phyloP scores from a whole-genome alignment of 106 monocot species.

The Dendrobium huoshanense region DNA sequence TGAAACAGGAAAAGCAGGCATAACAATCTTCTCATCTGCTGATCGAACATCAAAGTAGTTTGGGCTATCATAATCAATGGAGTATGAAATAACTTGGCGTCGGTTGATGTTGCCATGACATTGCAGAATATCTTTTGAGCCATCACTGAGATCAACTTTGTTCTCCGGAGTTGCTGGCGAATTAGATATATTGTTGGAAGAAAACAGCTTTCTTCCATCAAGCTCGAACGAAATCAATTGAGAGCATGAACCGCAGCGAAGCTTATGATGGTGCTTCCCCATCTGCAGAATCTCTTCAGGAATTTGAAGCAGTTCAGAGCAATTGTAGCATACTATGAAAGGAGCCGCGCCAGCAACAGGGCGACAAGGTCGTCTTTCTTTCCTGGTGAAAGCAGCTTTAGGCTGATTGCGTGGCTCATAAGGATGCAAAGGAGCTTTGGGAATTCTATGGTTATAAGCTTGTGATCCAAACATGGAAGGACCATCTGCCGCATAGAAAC shows the following conservation, averaged over 20 bases:
- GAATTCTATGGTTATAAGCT: slow-evolving; percentile 25
- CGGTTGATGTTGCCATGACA: slow-evolving; percentile 15
- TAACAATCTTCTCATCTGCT: slow-evolving; percentile 50
- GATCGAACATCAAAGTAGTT: slow-evolving; percentile 17
- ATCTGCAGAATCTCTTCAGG: slow-evolving; percentile 28
- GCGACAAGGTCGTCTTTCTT: slow-evolving; percentile 35
- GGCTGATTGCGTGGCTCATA: slow-evolving; percentile 18
- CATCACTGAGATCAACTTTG: slow-evolving; percentile 7
- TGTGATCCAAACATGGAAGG: slow-evolving; percentile 22
- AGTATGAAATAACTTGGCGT: slow-evolving; percentile 15
- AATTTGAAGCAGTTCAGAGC: slow-evolving; percentile 70
- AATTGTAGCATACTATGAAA: slow-evolving; percentile 71
- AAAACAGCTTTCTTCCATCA: slow-evolving; percentile 43
- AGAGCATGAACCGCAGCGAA: slow-evolving; percentile 79
- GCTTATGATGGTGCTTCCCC: slow-evolving; percentile 36
- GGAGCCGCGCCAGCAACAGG: slow-evolving; percentile 76
- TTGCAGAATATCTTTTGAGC: not conserved
- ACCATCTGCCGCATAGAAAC: slow-evolving; percentile 28
- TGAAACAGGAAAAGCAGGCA: slow-evolving; percentile 36
- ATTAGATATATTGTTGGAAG: slow-evolving; percentile 17
- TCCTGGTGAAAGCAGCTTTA: slow-evolving; percentile 27
- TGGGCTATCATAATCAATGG: slow-evolving; percentile 24
- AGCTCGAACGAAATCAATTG: slow-evolving; percentile 49
- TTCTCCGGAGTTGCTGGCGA: slow-evolving; percentile 16
- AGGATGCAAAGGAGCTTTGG: slow-evolving; percentile 26